Base-by-base conservation (phyloP, 208 protist species). In the Trypanosoma cruzi region DNA sequence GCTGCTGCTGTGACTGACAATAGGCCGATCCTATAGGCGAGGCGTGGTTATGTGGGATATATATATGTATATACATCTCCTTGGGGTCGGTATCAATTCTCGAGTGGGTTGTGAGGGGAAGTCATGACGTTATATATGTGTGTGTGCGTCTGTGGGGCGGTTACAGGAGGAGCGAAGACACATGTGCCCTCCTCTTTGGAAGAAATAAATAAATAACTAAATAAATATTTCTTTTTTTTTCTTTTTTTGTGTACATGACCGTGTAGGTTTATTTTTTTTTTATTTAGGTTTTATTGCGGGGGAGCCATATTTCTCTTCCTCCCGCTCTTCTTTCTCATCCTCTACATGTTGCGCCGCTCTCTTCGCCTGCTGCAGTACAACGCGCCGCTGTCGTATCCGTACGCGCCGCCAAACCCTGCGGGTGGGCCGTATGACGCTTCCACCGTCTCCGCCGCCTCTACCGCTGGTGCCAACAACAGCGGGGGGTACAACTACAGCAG, bases 301-400 rank as follows among this genome's bases (percentile, higher is more conserved):
- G n/a, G 53, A 18, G n/a, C 42, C 36, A 37, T 70, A 70, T 53
- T 52, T 62, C 54, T 0, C 34, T 18, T 22, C 32, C 22, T n/a
- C 36, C 7, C 6, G n/a, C n/a, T n/a, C 24, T 31, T 22, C 52
- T 56, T 14, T 31, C 28, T 10, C 56, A 2, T 34, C 10, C 34
- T 22, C n/a, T 1, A 46, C 13, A 71, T 71, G 65, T 26, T 71
- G 42, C 65, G 65, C 18, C 65, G 65, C 34, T 40, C 55, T 40
- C n/a, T 71, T 20, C 65, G 65, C 7, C 0, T 37, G 56, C 28
- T 61, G 37, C 65, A 71, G 44, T 71, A 71, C 28, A 63, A 34
- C 29, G 42, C 31, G 14, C 65, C 44, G 0, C 16, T 40, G 18
- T 18, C 64, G 53, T 69, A 69, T n/a, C 56, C 65, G 55, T 61